Base-by-base conservation (phyloP, 2,329 filamentous ascomycete genomes). In the Fusarium coffeatum region DNA sequence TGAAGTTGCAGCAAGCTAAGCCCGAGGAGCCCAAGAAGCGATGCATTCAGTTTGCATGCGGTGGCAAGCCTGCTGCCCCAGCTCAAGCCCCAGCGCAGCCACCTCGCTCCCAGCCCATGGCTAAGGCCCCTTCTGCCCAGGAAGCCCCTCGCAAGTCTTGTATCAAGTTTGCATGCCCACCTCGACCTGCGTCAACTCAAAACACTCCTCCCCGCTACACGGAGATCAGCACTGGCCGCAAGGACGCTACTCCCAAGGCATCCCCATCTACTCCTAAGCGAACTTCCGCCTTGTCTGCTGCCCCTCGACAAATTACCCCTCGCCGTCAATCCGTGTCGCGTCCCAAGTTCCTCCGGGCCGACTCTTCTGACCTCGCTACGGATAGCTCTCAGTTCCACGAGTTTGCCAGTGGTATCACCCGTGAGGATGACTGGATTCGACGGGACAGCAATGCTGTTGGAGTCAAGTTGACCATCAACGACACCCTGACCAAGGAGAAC, bases 11-110 rank as follows among this genome's bases (percentile, higher is more conserved):
- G 43, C 66, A 70, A 49, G 49, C 20, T 18, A 72, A 69, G 48
- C 43, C 90, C 54, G 90, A 89, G 23, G 72, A 72, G 20, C 81
- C 80, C 37, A 92, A 93, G 76, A 97, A 94, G 82, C 89, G 94
- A 64, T 95, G 93, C 80, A 98, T 98, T 72, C 95, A 92, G 64
- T 98, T 98, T 79, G 94, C 93, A 34, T 98, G 95, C 23, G 87
- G 87, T 37, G 87, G 87, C 40, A 92, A 90, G 76, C 85, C 88
- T 10, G 81, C 82, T 27, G 74, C 79, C 30, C 84, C 83, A 69
- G 79, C 34, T 37, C 34, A 37, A 41, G 49, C 49, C 25, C 34
- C 34, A 20, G 49, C 41, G 34, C 49, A 53, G 47, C 76, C 80
- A 12, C 75, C 79, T 59, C 70, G 80, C 27, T 76, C 79, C 25